Evolutionary conservation across 176 grass and related monocot genomes (phyloP), one percentile per base, ranked within the genome.

Genomic region (Paspalum notatum): DNA sequence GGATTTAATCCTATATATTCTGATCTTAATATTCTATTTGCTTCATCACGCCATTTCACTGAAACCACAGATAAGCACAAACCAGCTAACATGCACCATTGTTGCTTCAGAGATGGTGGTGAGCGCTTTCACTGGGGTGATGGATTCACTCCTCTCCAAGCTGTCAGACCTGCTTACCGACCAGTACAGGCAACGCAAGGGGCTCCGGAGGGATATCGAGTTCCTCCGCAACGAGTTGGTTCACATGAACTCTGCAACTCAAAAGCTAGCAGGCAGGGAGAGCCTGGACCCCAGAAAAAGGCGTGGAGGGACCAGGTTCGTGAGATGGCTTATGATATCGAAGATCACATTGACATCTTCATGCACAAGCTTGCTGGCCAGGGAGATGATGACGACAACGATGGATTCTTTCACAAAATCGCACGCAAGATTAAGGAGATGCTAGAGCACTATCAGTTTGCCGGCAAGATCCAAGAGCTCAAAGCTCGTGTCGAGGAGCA

Each of bases 241-340:
- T 13, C 10, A 16, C 22, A 50, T 77, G 55, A 61, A 77, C 4
- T 43, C 43, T 12, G 3, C 47, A 4, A 0, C 63, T 6, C 4
- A 37, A 58, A 77, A 77, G 57, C 22, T 77, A 0, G 39, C 42
- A 0, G 56, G 9, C 1, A 26, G 3, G 7, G 74, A 77, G 3
- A 16, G 62, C 7, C 74, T 47, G 0, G 56, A 77, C 17, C 2
- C 22, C 74, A 77, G 5, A 8, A 5, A 5, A 77, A 63, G 44
- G 42, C 12, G 9, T 77, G 58, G 74, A 62, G 55, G 5, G 11
- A 63, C 57, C 20, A 49, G 15, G 22, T 77, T 12, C 58, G 74
- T 2, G 74, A 77, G 74, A 8, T 77, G 74, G 54, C 21, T 0
- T 77, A 77, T 21, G 74, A 77, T 4, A 77, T 77, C 2, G 57